A percentile compares a stretch with the other conserved stretches of the same genome.
These are phyloP conservation scores for Trichothecium sympodiale DNA, from an alignment of 2,329 filamentous ascomycete genomes.

Conservation along the genomic window DNA sequence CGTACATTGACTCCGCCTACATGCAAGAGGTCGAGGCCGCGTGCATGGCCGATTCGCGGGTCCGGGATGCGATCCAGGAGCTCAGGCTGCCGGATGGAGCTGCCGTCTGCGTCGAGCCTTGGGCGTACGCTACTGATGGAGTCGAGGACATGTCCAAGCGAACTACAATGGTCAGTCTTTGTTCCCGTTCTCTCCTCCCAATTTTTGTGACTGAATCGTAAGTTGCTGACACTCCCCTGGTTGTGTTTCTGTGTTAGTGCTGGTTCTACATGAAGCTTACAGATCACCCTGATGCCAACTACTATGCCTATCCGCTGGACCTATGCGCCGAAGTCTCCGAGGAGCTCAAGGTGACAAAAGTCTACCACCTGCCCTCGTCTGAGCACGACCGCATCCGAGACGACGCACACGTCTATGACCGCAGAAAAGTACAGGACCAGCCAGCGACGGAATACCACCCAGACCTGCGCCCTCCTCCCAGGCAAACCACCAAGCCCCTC, in stretches of 20 bases:
- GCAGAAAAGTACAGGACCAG: conserved; percentile 22
- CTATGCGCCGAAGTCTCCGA: conserved; percentile 38
- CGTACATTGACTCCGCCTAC: conserved; percentile 33
- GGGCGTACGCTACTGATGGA: conserved; percentile 44
- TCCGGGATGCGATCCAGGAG: conserved; percentile 29
- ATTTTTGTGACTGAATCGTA: too few species aligned
- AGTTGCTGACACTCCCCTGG: too few species aligned
- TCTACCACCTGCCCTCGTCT: conserved; percentile 31
- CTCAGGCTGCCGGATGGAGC: conserved; percentile 32
- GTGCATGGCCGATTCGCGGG: conserved; percentile 28
- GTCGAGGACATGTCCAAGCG: conserved; percentile 36
- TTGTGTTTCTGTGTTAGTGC: too few species aligned
- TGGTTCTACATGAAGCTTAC: conserved; percentile 17
- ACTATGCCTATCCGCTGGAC: conserved; percentile 43
- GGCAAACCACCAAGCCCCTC: conserved; percentile 17
- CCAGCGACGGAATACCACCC: conserved; percentile 30
- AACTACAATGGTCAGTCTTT: conserved; percentile 33
- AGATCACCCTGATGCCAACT: conserved; percentile 35
- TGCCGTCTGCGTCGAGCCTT: conserved; percentile 38
- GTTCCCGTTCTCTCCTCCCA: too few species aligned
- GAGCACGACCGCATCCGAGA: conserved; percentile 17
- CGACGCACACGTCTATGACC: conserved; percentile 23
- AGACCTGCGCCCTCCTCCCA: conserved; percentile 10
- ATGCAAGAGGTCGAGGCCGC: conserved; percentile 36
- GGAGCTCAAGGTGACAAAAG: conserved; percentile 29